Base-by-base conservation (phyloP, 371 early-diverging fungal species). In the Gilbertella persicaria region DNA sequence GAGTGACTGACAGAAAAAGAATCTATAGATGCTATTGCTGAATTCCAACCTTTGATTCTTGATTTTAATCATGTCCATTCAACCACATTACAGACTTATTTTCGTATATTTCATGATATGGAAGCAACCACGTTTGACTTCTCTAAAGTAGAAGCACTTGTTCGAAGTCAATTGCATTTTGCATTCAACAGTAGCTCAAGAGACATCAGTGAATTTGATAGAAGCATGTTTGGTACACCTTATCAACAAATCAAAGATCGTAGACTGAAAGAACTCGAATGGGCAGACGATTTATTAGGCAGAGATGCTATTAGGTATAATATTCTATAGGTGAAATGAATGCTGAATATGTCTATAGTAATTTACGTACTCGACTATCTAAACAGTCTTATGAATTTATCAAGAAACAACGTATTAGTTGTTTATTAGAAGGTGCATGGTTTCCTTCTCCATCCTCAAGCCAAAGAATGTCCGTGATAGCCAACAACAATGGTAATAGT, bases 361-460 rank as follows among this genome's bases (percentile, higher is more conserved):
- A 83, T 53, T 61, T 91, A 5, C 83, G 89, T 21, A 71, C 81
- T 7, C 62, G 80, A 9, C 54, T 87, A 16, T 84, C 86, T 43
- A 74, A 74, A 47, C 79, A 87, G 54, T 82, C 82, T n/a, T 88
- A 83, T 39, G 84, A 88, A 47, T 85, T 86, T 39, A 70, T 91
- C 19, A 86, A 85, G 55, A 73, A 83, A 26, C 91, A 91, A 54
- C 67, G 89, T 10, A 79, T 91, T 20, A 75, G 68, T 33, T 86
- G 88, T 55, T 54, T 91, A 29, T 45, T 85, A 21, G 58, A 62
- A 39, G 91, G 91, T n/a, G 86, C 85, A 4, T 91, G 89, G 88
- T 91, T 89, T 58, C 87, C 85, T 5, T 64, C 73, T 17, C 66
- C 77, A 0, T 14, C 49, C n/a, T 53, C 55, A 13, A 56, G 36